Base-by-base conservation (phyloP, 768 basidiomycete genomes). In the Mycena filopes region DNA sequence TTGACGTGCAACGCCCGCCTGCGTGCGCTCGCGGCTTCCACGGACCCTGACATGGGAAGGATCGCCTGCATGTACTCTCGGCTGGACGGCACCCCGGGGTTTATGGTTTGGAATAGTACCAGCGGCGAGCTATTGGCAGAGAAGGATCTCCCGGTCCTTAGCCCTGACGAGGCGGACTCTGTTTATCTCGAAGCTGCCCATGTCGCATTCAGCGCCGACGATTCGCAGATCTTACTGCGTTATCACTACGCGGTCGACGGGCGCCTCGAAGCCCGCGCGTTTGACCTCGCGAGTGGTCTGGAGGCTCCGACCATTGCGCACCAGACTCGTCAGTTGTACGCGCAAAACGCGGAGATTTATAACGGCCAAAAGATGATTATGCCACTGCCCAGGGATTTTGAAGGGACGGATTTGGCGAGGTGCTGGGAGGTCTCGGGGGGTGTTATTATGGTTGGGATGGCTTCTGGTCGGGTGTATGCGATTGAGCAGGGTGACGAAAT, bases 281-380 rank as follows among this genome's bases (percentile, higher is more conserved):
- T 50, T 29, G 29, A 50, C 21, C 16, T 36, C 28, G 4, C 49
- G 3, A 36, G 15, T 12, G 28, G 29, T 7, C 3, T 49, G 15
- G 49, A 50, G 21, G 21, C n/a, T 18, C 28, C 33, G 18, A 10
- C 49, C 10, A 21, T 33, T 20, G 49, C 28, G 29, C 12, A 29
- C 5, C 18, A 9, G 29, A 13, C 49, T n/a, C 33, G 18, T 9
- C n/a, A 10, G 8, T 29, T 50, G 1, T 50, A 49, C 28, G 47
- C 47, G 28, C 29, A 49, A 18, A 29, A 29, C 15, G 47, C 47
- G 47, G 47, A 49, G 15, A 49, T 49, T 28, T 49, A 49, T 49
- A 13, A 29, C 9, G 10, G 8, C 10, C 23, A 49, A 3, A 49
- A 4, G 28, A 23, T 49, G 8, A 12, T 49, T 29, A 26, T 49